These are phyloP conservation scores for Acer negundo DNA, from an alignment of 345 rosid species.

Conservation along the genomic window DNA sequence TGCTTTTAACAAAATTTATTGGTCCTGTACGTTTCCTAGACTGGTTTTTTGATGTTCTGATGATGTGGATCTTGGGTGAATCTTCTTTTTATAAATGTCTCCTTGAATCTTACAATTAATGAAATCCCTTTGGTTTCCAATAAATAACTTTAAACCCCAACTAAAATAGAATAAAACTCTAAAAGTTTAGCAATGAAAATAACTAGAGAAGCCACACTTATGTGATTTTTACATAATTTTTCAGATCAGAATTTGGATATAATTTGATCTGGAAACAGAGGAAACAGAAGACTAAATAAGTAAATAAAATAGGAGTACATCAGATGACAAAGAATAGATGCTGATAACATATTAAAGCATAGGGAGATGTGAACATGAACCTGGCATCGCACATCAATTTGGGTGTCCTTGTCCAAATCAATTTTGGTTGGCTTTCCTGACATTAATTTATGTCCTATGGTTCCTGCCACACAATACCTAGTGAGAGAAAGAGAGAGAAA, in stretches of 20 bases:
- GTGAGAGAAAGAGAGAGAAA: neutral
- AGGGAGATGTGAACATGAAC: conserved; percentile 34
- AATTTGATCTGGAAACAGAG: conserved; percentile 10
- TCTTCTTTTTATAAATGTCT: neutral
- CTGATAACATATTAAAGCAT: neutral
- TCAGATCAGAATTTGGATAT: neutral
- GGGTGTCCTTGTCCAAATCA: conserved; percentile 77
- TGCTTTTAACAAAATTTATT: no score
- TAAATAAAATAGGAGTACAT: neutral
- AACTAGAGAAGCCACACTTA: neutral
- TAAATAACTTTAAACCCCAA: neutral
- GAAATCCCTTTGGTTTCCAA: neutral
- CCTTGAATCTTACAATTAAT: neutral
- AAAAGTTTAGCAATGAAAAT: neutral
- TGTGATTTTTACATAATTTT: neutral
- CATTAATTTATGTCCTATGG: conserved; percentile 86
- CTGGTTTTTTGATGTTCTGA: no score
- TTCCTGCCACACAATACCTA: conserved; percentile 96
- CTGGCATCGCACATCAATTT: conserved; percentile 92
- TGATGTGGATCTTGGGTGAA: neutral
- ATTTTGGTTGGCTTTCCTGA: conserved; percentile 85
- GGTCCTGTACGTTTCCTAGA: no score
- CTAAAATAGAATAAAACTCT: neutral
- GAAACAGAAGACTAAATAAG: conserved; percentile 6
- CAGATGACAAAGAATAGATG: neutral